Conservation (phyloP, 2,329 filamentous ascomycete species). For the Monilinia fructicola region DNA sequence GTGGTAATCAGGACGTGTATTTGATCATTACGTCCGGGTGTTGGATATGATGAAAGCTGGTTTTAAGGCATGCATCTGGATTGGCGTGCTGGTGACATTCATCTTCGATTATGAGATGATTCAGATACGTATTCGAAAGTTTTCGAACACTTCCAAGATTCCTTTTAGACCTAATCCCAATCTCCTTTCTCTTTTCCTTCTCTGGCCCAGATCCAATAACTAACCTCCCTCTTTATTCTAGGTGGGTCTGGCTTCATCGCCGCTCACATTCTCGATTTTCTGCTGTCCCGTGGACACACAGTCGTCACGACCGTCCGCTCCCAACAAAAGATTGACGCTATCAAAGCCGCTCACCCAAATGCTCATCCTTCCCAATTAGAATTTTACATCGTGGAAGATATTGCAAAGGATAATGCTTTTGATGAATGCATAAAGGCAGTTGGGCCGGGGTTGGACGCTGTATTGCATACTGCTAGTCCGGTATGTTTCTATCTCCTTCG, state of each 20-base stretch:
- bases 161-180: constrained; percentile 23
- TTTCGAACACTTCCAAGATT: constrained; percentile 27
- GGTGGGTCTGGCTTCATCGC: constrained; percentile 56
- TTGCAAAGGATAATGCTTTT: constrained; percentile 69
- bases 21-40: background rate
- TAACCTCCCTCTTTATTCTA: constrained; percentile 9
- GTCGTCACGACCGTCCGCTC: constrained; percentile 51
- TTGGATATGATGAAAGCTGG: background rate
- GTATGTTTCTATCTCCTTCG: constrained; percentile 45
- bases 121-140: background rate
- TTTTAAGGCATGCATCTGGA: background rate
- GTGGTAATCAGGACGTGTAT: background rate
- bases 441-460: constrained; percentile 57
- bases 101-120: constrained; percentile 29
- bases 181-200: background rate
- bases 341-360: constrained; percentile 45
- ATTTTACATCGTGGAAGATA: constrained; percentile 68
- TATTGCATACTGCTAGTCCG: constrained; percentile 68
- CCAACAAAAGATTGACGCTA: constrained; percentile 48
- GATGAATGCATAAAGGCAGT: constrained; percentile 50
- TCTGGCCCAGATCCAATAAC: background rate
- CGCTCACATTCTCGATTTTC: constrained; percentile 51
- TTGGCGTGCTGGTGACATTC: background rate
- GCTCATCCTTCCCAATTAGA: constrained; percentile 56
- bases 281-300: constrained; percentile 43